phyloP scores from a whole-genome alignment of 352 stramenopile species.

The Pythium aquatile region DNA sequence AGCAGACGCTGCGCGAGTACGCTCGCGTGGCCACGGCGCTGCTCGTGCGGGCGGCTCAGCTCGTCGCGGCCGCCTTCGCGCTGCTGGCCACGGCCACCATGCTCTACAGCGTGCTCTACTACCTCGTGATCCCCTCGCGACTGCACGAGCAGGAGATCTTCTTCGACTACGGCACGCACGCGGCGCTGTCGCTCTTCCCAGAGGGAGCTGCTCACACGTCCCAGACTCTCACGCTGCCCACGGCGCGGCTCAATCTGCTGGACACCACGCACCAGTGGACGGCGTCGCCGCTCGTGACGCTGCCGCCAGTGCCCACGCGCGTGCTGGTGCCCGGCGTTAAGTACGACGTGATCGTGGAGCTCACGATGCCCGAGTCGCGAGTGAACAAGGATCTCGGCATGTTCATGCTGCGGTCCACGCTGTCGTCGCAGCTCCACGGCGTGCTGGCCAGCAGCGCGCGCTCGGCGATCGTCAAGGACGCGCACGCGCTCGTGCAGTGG shows the following conservation, averaged over 20 bases:
- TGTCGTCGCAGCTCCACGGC: conserved; percentile 33
- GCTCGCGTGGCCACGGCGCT: conserved; percentile 37
- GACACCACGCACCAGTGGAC: conserved; percentile 59
- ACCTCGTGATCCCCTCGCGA: conserved; percentile 70
- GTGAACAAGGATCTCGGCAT: conserved; percentile 68
- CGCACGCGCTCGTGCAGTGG: conserved; percentile 59
- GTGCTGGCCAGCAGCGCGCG: conserved; percentile 50
- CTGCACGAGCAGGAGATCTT: conserved; percentile 77
- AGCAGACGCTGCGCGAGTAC: conserved; percentile 27
- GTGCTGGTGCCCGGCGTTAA: conserved; percentile 65
- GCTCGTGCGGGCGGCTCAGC: conserved; percentile 36
- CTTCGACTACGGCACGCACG: conserved; percentile 73
- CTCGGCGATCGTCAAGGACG: conserved; percentile 57
- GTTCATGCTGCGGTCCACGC: conserved; percentile 71
- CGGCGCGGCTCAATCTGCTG: conserved; percentile 52
- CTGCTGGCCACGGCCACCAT: conserved; percentile 58
- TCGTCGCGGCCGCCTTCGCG: conserved; percentile 31
- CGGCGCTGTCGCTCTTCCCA: conserved; percentile 23
- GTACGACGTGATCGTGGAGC: conserved; percentile 80
- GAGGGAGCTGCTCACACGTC: not conserved
- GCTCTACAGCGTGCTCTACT: conserved; percentile 74
- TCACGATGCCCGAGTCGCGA: conserved; percentile 59
- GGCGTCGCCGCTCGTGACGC: conserved; percentile 33
- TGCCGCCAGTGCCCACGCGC: conserved; percentile 16
- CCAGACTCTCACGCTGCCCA: conserved; percentile 38